Evolutionary conservation across 768 basidiomycete genomes (phyloP).

Genomic region (Podaxis sp.): DNA sequence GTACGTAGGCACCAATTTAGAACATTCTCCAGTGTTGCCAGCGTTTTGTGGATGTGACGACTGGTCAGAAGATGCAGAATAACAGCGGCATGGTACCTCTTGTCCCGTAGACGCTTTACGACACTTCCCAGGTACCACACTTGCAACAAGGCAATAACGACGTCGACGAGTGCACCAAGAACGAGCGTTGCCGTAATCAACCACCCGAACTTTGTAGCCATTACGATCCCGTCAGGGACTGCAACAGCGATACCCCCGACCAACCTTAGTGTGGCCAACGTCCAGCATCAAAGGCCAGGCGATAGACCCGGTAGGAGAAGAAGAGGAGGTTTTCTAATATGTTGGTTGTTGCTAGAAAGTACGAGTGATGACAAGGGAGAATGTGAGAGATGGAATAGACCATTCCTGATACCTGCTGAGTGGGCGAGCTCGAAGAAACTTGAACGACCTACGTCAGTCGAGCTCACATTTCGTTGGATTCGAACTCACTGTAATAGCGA

Average conservation of each 20-base stretch:
- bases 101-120: conserved; percentile 3
- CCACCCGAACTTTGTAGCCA: conserved; percentile 21
- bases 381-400: conserved; percentile 1
- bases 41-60: conserved; percentile 14
- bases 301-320: conserved; percentile 20
- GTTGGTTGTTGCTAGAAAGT: neutral
- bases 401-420: neutral
- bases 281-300: conserved; percentile 15
- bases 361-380: neutral
- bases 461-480: neutral
- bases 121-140: conserved; percentile 18
- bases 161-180: conserved; percentile 20
- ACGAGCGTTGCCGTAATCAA: conserved; percentile 18
- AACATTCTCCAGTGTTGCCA: conserved; percentile 18
- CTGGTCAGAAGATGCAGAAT: too few relatives aligned
- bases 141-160: conserved; percentile 19
- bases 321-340: conserved; percentile 9
- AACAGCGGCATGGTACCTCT: conserved; percentile 3
- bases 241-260: conserved; percentile 15
- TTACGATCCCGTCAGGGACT: conserved; percentile 17
- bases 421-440: neutral
- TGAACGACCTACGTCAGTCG: neutral
- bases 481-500: neutral
- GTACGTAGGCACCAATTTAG: conserved; percentile 21
- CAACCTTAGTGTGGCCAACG: conserved; percentile 17